Evolutionary conservation across 176 grass and related monocot species (phyloP).

Genomic region (Elaeis guineensis): DNA sequence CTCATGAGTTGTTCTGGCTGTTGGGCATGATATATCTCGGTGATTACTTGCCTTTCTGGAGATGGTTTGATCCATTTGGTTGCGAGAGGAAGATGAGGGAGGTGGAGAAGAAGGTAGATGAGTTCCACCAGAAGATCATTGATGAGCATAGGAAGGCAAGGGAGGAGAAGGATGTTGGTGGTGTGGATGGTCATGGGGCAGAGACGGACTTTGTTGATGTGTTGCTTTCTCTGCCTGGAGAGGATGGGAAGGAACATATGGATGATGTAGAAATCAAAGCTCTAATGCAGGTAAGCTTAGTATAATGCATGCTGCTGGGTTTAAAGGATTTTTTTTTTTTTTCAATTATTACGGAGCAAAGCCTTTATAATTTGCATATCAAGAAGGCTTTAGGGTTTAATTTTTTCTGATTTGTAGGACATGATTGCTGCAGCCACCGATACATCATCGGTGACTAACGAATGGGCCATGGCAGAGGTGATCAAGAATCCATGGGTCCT

Average conservation of each 20-base stretch:
- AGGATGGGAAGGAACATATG: constrained; percentile 68
- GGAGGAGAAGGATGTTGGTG: constrained; percentile 31
- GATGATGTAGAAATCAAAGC: constrained; percentile 90
- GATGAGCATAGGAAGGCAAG: constrained; percentile 58
- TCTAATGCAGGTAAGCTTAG: constrained; percentile 43
- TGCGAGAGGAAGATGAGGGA: constrained; percentile 81
- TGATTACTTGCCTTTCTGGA: constrained; percentile 82
- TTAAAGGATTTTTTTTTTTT: too few species aligned
- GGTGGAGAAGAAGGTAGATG: constrained; percentile 77
- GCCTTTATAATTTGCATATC: too few species aligned
- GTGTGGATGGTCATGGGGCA: constrained; percentile 10
- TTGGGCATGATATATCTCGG: constrained; percentile 84
- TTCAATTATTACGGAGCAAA: too few species aligned
- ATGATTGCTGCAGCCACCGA: constrained; percentile 81
- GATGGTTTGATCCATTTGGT: constrained; percentile 66
- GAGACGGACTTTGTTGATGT: constrained; percentile 85
- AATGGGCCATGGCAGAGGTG: constrained; percentile 95
- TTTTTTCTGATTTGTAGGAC: constrained; percentile 28
- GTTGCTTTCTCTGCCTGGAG: constrained; percentile 63
- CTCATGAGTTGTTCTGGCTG: constrained; percentile 70
- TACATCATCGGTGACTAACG: constrained; percentile 65
- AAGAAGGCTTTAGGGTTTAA: too few species aligned
- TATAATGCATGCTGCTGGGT: too few species aligned
- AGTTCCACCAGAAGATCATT: constrained; percentile 92
- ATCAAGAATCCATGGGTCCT: constrained; percentile 74